These are phyloP conservation scores for Coprinopsis sp. DNA, from an alignment of 768 basidiomycete species.

Conservation along the genomic window DNA sequence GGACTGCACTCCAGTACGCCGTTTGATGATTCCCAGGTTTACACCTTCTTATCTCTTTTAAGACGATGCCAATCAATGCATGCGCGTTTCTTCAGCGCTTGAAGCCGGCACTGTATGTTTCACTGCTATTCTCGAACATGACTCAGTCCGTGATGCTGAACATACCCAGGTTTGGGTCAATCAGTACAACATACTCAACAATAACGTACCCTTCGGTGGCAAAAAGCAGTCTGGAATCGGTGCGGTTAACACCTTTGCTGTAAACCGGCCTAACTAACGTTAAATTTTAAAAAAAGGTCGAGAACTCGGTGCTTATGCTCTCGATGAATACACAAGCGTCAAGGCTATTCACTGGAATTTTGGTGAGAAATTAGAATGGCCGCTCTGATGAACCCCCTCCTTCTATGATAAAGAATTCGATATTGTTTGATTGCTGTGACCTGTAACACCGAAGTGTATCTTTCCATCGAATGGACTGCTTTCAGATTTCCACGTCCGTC, in stretches of 20 bases:
- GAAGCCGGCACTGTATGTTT: conserved; percentile 80
- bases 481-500: too few relatives aligned
- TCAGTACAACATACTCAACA: conserved; percentile 77
- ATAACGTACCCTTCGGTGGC: conserved; percentile 93
- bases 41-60: conserved; percentile 14
- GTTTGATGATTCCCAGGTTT: conserved; percentile 4
- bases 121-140: background rate
- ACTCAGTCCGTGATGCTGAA: background rate
- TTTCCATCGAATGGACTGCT: too few relatives aligned
- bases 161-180: conserved; percentile 82
- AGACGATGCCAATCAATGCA: conserved; percentile 84
- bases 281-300: conserved; percentile 48
- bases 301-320: conserved; percentile 80
- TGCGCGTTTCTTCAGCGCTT: conserved; percentile 79
- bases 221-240: conserved; percentile 91
- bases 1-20: conserved; percentile 80
- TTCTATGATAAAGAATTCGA: background rate
- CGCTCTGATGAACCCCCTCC: conserved; percentile 40
- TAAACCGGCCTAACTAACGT: background rate
- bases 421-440: too few relatives aligned
- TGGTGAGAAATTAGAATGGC: conserved; percentile 77
- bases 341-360: conserved; percentile 88
- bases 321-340: conserved; percentile 79
- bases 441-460: too few relatives aligned
- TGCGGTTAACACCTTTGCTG: conserved; percentile 26